Percentiles rank a stretch among this genome's conserved stretches.
Evolutionary conservation across 805 yeast species (phyloP).

Genomic region (Cyberlindnera meyerae): DNA sequence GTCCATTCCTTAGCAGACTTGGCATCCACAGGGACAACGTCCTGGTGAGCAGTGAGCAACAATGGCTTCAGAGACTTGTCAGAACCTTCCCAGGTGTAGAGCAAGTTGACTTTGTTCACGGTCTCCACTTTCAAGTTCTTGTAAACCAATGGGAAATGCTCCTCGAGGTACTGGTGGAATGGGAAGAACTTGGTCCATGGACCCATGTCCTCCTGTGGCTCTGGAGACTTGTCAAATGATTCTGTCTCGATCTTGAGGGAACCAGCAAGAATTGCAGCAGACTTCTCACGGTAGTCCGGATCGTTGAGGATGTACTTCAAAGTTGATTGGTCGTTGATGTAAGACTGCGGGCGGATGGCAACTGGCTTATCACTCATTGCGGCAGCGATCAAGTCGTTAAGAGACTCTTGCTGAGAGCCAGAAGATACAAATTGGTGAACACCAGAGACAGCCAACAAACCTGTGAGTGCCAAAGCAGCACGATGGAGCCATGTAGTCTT

Average conservation of each 20-base stretch:
- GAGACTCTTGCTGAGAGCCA: neutral
- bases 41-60: slow-evolving; percentile 72
- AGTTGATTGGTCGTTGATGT: slow-evolving; percentile 7
- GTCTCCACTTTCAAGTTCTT: slow-evolving; percentile 43
- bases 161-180: slow-evolving; percentile 50
- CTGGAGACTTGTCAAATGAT: slow-evolving; percentile 13
- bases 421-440: slow-evolving; percentile 1
- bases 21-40: slow-evolving; percentile 71
- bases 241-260: slow-evolving; percentile 17
- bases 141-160: slow-evolving; percentile 51
- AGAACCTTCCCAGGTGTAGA: slow-evolving; percentile 60
- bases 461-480: slow-evolving; percentile 6
- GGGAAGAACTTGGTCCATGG: slow-evolving; percentile 18
- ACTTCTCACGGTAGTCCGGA: slow-evolving; percentile 9
- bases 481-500: slow-evolving; percentile 9
- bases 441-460: slow-evolving; percentile 8
- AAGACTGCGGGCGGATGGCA: slow-evolving; percentile 13
- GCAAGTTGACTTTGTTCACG: slow-evolving; percentile 59
- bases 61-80: slow-evolving; percentile 51
- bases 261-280: slow-evolving; percentile 12
- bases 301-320: slow-evolving; percentile 13
- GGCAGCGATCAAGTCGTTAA: neutral
- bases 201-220: slow-evolving; percentile 32
- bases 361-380: neutral
- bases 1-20: slow-evolving; percentile 56